These are phyloP conservation scores for Stentor roeselii DNA, from an alignment of 73 alveolate species.

Conservation along the genomic window DNA sequence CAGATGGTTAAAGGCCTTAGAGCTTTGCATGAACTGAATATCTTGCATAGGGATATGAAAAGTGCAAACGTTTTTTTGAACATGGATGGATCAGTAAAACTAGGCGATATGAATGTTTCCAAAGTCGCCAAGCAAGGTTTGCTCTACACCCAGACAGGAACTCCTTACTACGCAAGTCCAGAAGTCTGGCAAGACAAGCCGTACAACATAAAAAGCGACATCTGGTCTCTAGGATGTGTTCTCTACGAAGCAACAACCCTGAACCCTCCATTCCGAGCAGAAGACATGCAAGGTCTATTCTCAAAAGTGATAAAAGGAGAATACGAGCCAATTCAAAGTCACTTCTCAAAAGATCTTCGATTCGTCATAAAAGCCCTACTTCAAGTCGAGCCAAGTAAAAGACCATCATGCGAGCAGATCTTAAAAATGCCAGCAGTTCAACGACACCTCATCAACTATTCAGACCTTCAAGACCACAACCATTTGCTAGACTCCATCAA, in stretches of 20 bases:
- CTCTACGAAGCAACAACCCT: slow-evolving; percentile 56
- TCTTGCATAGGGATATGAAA: slow-evolving; percentile 85
- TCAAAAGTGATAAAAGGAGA: slow-evolving; percentile 58
- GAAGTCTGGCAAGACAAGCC: slow-evolving; percentile 76
- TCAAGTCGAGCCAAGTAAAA: slow-evolving; percentile 46
- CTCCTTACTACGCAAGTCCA: slow-evolving; percentile 88
- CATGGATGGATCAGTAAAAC: slow-evolving; percentile 66
- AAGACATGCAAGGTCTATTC: slow-evolving; percentile 67
- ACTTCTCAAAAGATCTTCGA: slow-evolving; percentile 43
- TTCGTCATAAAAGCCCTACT: slow-evolving; percentile 41
- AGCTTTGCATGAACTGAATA: slow-evolving; percentile 68
- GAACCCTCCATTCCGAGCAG: slow-evolving; percentile 73
- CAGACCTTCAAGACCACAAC: too few relatives aligned
- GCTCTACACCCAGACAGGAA: too few relatives aligned
- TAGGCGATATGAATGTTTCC: slow-evolving; percentile 91
- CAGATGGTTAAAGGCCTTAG: slow-evolving; percentile 83
- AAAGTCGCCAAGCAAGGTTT: slow-evolving; percentile 51
- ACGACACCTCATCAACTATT: too few relatives aligned
- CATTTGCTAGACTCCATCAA: too few relatives aligned
- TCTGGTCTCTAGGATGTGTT: slow-evolving; percentile 89
- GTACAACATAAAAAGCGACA: slow-evolving; percentile 73
- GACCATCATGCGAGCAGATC: slow-evolving; percentile 53
- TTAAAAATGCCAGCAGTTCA: too few relatives aligned
- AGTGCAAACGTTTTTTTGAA: slow-evolving; percentile 73
- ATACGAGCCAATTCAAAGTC: slow-evolving; percentile 49